Percentiles rank a stretch among this genome's conserved stretches.
Evolutionary conservation across 768 basidiomycete genomes (phyloP).

Genomic region (Leccinellum albellum): DNA sequence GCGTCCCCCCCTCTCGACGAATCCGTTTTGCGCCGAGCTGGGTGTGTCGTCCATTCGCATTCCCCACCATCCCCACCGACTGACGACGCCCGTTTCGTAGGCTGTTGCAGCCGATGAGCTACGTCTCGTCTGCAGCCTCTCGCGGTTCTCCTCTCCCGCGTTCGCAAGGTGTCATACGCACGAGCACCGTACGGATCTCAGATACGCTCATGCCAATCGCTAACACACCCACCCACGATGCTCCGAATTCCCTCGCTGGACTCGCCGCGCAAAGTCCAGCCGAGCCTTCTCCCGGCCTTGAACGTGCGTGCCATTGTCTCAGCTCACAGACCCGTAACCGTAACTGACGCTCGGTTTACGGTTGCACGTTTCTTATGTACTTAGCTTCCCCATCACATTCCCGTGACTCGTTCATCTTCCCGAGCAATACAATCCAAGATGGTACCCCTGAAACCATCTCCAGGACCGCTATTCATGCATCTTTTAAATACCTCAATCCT

Average conservation of each 20-base stretch:
- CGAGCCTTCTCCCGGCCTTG: slow-evolving; percentile 13
- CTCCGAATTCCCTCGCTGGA: slow-evolving; percentile 1
- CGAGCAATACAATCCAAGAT: slow-evolving; percentile 23
- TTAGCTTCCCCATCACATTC: slow-evolving; percentile 22
- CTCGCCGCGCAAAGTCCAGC: slow-evolving; percentile 18
- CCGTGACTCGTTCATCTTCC: slow-evolving; percentile 41
- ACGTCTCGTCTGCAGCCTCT: slow-evolving; percentile 29
- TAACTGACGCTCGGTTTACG: slow-evolving; percentile 6
- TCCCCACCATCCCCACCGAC: not conserved
- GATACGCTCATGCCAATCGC: slow-evolving; percentile 33
- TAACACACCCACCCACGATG: not conserved
- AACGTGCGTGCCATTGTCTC: slow-evolving; percentile 22
- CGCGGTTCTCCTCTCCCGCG: slow-evolving; percentile 35
- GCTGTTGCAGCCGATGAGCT: slow-evolving; percentile 55
- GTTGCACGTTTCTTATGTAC: slow-evolving; percentile 19
- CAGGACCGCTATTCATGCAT: slow-evolving; percentile 5
- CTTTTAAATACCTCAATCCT: slow-evolving; percentile 15
- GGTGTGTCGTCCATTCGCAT: slow-evolving; percentile 37
- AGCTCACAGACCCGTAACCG: slow-evolving; percentile 6
- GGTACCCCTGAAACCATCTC: slow-evolving; percentile 23
- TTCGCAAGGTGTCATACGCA: slow-evolving; percentile 61
- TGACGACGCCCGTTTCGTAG: slow-evolving; percentile 30
- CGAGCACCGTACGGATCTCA: slow-evolving; percentile 64
- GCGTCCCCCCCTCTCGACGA: slow-evolving; percentile 33
- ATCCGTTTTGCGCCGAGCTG: slow-evolving; percentile 48